Conservation (phyloP, 805 yeast genomes). For the Metahyphopichia silvanorum region DNA sequence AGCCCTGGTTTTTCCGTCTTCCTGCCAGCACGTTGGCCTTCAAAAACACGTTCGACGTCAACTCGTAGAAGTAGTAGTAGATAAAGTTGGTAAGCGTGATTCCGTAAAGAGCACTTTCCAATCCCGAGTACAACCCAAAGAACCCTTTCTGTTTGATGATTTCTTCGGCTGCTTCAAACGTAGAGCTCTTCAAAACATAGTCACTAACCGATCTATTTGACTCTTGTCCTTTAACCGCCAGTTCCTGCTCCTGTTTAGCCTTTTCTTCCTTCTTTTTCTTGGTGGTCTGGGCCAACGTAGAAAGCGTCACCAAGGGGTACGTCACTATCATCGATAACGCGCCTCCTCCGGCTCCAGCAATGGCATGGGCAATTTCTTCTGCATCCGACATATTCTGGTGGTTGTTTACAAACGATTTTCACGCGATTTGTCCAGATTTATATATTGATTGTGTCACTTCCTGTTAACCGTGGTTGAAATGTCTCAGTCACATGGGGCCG, state of each 20-base stretch:
- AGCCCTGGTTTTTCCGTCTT: conserved; percentile 30
- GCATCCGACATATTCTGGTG: too few relatives aligned
- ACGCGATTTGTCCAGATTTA: too few relatives aligned
- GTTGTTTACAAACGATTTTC: too few relatives aligned
- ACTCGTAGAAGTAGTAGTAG: conserved; percentile 88
- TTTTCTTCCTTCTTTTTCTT: conserved; percentile 20
- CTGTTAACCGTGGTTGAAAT: too few relatives aligned
- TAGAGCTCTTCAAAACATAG: conserved; percentile 11
- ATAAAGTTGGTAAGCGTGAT: conserved; percentile 82
- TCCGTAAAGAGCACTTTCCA: conserved; percentile 85
- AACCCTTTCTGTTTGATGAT: conserved; percentile 60
- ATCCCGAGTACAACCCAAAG: conserved; percentile 73
- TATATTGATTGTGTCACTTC: too few relatives aligned
- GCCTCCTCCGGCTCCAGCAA: conserved; percentile 94
- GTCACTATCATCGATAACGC: conserved; percentile 83
- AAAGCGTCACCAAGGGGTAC: conserved; percentile 82
- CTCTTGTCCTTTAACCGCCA: conserved; percentile 5
- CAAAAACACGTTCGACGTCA: conserved; percentile 49
- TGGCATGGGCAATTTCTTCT: conserved; percentile 83
- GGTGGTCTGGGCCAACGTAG: conserved; percentile 85
- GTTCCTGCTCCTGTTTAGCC: conserved; percentile 5
- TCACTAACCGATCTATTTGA: conserved; percentile 10
- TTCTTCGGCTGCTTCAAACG: conserved; percentile 29
- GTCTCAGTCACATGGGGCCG: too few relatives aligned
- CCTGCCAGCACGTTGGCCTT: conserved; percentile 20